Evolutionary conservation across 306 rosid species (phyloP), one percentile per base, ranked within the genome.

Genomic region (Casuarina cunninghamiana): DNA sequence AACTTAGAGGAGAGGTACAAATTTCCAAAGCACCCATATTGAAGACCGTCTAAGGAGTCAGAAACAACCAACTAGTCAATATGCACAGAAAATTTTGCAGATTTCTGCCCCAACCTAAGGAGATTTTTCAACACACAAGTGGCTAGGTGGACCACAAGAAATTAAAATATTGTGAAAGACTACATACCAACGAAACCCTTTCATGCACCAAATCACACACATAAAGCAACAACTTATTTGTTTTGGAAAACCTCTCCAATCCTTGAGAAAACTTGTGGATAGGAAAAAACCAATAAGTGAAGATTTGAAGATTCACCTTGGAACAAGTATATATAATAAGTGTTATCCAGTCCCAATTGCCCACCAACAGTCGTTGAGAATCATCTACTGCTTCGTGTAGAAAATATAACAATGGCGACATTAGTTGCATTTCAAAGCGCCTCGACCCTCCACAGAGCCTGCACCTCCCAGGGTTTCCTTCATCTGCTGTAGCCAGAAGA

Each of bases 311-410:
- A 80, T 87, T 81, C 74, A 94, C 98, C 83, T 81, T 78, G 15
- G 97, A 86, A 86, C 98, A 94, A 32, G 98, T 92, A 76, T 84
- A 91, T 61, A 89, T 79, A 16, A 83, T 16, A 10, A 94, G 88
- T 72, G 98, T 90, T 93, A 94, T 89, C 97, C 97, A 94, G 75
- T 89, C 90, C 98, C 98, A 94, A 78, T 84, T 86, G 76, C 84
- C 92, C 67, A 94, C 42, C 66, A 76, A 45, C 46, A 69, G 82
- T 74, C 86, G 84, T 75, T 79, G 90, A 58, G 73, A 44, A 77
- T 80, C 90, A 58, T 75, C 91, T 21, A 87, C 90, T 37, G 90
- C 93, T 84, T 89, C 97, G 44, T 75, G 92, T 45, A 94, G 85
- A 85, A 88, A 94, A 81, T 89, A 94, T 53, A 90, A 80, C 81